A percentile compares a stretch with the other conserved stretches of the same genome.
These are phyloP conservation scores for Pseudocercospora macadamiae DNA, from an alignment of 2,329 filamentous ascomycete species.

Conservation along the genomic window DNA sequence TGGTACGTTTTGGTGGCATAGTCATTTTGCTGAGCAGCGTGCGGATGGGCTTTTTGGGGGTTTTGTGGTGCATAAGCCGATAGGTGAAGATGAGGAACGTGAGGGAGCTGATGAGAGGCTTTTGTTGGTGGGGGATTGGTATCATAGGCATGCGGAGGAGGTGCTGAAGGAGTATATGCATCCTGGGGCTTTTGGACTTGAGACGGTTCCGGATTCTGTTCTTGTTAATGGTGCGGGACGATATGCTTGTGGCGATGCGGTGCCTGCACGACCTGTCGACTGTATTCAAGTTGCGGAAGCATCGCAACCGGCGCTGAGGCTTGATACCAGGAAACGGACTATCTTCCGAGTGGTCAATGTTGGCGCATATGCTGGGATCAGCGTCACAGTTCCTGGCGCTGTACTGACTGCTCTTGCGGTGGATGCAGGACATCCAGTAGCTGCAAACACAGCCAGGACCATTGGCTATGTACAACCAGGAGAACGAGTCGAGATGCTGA, in stretches of 20 bases:
- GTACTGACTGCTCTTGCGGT: constrained; percentile 43
- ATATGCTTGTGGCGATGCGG: constrained; percentile 52
- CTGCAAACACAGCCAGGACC: constrained; percentile 34
- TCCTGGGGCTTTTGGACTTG: constrained; percentile 46
- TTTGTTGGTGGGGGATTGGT: constrained; percentile 56
- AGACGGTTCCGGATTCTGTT: constrained; percentile 55
- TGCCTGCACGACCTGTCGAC: constrained; percentile 50
- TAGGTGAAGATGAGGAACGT: constrained; percentile 19
- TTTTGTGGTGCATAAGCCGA: constrained; percentile 50
- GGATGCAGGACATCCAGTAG: constrained; percentile 45
- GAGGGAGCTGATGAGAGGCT: constrained; percentile 46
- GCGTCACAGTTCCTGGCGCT: constrained; percentile 38
- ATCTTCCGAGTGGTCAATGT: constrained; percentile 50
- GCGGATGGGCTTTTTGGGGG: constrained; percentile 54
- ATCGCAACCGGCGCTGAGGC: not conserved
- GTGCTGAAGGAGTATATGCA: constrained; percentile 50
- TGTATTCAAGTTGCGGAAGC: constrained; percentile 39
- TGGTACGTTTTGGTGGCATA: constrained; percentile 56
- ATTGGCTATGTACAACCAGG: constrained; percentile 50
- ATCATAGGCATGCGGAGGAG: constrained; percentile 47
- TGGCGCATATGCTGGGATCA: constrained; percentile 48
- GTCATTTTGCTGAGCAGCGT: constrained; percentile 48
- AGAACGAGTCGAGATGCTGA: constrained; percentile 47
- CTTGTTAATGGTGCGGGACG: constrained; percentile 52
- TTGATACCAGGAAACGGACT: constrained; percentile 34